phyloP scores from a whole-genome alignment of 1,284 basidiomycete species.

The Ustilago loliicola region DNA sequence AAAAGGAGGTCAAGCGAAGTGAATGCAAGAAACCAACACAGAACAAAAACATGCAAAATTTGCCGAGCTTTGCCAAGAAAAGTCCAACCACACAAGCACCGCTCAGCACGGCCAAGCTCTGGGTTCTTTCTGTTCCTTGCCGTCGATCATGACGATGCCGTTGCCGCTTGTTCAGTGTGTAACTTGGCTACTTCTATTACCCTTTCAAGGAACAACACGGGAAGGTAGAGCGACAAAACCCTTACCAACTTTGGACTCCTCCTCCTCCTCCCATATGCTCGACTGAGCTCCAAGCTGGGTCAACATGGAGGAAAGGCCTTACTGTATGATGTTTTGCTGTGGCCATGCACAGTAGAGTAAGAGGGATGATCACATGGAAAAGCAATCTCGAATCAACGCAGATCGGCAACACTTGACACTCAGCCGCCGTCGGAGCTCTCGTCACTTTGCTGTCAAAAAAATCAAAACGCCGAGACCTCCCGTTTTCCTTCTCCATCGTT shows the following conservation, averaged over 20 bases:
- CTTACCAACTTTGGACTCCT: too few species aligned
- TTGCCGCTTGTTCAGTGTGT: too few species aligned
- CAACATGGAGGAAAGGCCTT: too few species aligned
- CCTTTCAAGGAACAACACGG: too few species aligned
- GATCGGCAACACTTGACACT: not conserved
- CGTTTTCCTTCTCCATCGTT: not conserved
- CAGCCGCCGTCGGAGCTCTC: not conserved
- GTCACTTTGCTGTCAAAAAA: conserved; percentile 2
- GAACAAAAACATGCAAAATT: not conserved
- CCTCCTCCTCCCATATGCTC: not conserved
- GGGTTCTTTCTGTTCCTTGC: not conserved
- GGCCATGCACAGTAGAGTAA: too few species aligned
- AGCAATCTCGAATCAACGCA: not conserved
- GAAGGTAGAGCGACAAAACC: not conserved
- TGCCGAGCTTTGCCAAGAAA: not conserved
- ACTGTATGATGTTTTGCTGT: too few species aligned
- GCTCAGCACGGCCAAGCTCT: too few species aligned
- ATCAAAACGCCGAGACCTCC: not conserved
- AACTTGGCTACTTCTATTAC: too few species aligned
- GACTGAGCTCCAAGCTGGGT: not conserved
- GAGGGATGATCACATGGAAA: not conserved
- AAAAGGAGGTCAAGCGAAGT: too few species aligned
- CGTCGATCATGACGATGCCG: not conserved
- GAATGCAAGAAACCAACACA: not conserved
- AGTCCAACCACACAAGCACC: not conserved